Base-by-base conservation (phyloP, 1,284 basidiomycete species). In the Leccinum fallax region DNA sequence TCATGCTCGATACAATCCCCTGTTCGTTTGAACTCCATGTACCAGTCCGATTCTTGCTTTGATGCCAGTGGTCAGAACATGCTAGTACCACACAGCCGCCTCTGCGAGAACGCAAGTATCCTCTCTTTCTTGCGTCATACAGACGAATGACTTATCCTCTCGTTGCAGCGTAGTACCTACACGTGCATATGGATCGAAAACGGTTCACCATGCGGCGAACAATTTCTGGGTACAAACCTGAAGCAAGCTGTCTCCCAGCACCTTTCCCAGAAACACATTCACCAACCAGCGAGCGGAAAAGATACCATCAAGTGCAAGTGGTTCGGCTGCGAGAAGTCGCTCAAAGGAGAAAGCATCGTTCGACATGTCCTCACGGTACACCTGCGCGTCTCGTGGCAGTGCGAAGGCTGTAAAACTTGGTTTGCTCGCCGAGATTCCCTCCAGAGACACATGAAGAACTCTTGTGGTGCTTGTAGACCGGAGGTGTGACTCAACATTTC, bases 381-480 rank as follows among this genome's bases (percentile, higher is more conserved):
- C 30, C 30, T 74, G 2, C 64, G 54, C 16, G 36, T 69, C n/a
- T 61, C 21, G 1, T 49, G 62, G 19, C 11, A 5, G 2, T 76
- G 71, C 53, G 16, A 59, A 19, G 53, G 4, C 7, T 73, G 71
- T 43, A 64, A 71, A 5, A 61, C 64, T 0, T 54, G 38, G 5
- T 71, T 73, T 55, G 71, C 71, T 7, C 71, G 74, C 21, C 59
- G 10, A 28, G 71, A 74, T n/a, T 75, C 71, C n/a, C 67, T 74
- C n/a, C 70, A 58, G 52, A 68, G 71, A 9, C 71, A 73, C 4
- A 54, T 67, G 21, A 65, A 15, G 38, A 69, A 74, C 1, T 66
- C 69, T 5, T 69, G 69, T 5, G 67, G 19, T 21, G 59, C 34
- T 7, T 1, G 5, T 49, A 54, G 59, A 26, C 19, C 7, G 59